Conservation (phyloP, 495 filamentous ascomycete genomes). For the Daldinia bambusicola region DNA sequence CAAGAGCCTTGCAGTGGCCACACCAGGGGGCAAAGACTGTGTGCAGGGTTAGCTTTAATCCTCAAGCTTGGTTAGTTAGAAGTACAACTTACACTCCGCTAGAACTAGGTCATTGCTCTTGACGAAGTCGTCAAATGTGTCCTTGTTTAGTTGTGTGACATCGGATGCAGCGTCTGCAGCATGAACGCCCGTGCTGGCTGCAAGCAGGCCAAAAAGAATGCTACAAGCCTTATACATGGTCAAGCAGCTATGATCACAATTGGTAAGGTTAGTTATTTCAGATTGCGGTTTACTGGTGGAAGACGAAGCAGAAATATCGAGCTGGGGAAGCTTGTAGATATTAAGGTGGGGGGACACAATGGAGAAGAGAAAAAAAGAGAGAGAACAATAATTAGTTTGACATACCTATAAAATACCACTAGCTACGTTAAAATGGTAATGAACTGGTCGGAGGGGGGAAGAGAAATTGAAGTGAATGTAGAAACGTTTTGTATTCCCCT, state of each 20-base stretch:
- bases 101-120: constrained; percentile 83
- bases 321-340: not conserved
- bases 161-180: constrained; percentile 70
- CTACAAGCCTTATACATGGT: constrained; percentile 68
- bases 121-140: constrained; percentile 87
- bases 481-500: constrained; percentile 36
- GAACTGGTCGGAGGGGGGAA: constrained; percentile 15
- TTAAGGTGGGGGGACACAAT: not conserved
- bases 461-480: constrained; percentile 23
- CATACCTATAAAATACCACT: constrained; percentile 37
- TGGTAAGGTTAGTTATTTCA: constrained; percentile 27
- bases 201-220: constrained; percentile 63
- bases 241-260: constrained; percentile 26
- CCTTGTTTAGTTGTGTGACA: constrained; percentile 83
- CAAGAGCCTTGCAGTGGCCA: constrained; percentile 86
- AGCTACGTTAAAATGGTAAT: constrained; percentile 22
- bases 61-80: constrained; percentile 10
- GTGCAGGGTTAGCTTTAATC: constrained; percentile 17
- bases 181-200: constrained; percentile 70
- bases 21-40: constrained; percentile 79
- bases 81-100: constrained; percentile 72
- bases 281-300: not conserved
- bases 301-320: not conserved
- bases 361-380: not conserved
- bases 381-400: constrained; percentile 1